phyloP scores from a whole-genome alignment of 768 basidiomycete genomes.

The Russula vinacea region DNA sequence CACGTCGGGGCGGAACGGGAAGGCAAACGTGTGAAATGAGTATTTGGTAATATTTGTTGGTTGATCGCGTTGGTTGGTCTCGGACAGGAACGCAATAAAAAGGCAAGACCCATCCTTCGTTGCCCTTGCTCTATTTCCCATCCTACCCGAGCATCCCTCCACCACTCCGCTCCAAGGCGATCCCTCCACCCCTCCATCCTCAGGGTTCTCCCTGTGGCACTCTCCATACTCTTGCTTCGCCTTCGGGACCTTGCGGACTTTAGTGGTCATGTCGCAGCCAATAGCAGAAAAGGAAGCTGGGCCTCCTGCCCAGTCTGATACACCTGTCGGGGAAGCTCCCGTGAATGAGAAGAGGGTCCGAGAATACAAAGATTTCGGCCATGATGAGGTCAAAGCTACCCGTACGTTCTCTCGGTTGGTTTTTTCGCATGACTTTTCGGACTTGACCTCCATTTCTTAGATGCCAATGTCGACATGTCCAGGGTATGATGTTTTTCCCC shows the following conservation, averaged over 20 bases:
- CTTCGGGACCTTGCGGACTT: neutral
- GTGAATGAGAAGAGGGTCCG: slow-evolving; percentile 54
- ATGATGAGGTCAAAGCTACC: slow-evolving; percentile 62
- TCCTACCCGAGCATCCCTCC: slow-evolving; percentile 30
- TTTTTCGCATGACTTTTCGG: slow-evolving; percentile 23
- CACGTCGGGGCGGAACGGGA: neutral
- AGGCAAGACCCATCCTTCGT: neutral
- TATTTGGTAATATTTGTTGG: slow-evolving; percentile 26
- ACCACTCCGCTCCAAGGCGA: slow-evolving; percentile 24
- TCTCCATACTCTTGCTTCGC: neutral
- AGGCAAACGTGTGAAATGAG: neutral
- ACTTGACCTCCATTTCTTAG: slow-evolving; percentile 39
- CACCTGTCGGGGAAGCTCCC: slow-evolving; percentile 35
- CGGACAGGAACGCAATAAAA: slow-evolving; percentile 5
- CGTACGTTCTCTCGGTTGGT: slow-evolving; percentile 46
- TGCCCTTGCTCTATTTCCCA: slow-evolving; percentile 19
- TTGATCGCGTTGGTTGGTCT: slow-evolving; percentile 4
- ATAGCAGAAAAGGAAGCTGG: slow-evolving; percentile 66
- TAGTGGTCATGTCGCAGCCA: slow-evolving; percentile 38
- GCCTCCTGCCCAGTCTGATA: slow-evolving; percentile 46
- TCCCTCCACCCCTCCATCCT: slow-evolving; percentile 24
- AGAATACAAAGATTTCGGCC: slow-evolving; percentile 84
- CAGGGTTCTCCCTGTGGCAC: slow-evolving; percentile 23
- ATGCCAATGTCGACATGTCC: slow-evolving; percentile 86
- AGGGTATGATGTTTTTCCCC: slow-evolving; percentile 45